These are phyloP conservation scores for Picea abies DNA, from an alignment of 83 land plant genomes.

Conservation along the genomic window DNA sequence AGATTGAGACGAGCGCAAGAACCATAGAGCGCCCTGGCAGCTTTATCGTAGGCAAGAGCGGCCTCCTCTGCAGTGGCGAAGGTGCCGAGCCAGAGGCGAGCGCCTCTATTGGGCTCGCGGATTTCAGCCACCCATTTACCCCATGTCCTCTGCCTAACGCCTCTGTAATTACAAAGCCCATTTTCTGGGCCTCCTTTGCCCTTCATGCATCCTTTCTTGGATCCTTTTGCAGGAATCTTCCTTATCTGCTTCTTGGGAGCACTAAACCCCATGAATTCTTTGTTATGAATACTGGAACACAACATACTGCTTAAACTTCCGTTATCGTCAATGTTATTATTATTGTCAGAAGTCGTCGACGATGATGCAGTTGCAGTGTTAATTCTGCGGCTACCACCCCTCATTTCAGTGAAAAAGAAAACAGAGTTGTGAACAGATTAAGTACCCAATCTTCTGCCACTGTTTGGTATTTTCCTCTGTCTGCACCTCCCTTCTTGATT, in stretches of 20 bases:
- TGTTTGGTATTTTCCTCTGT: too few species aligned
- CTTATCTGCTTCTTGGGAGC: not conserved
- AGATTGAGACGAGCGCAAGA: slow-evolving; percentile 34
- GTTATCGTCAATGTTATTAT: too few species aligned
- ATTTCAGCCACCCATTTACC: slow-evolving; percentile 57
- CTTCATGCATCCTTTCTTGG: slow-evolving; percentile 49
- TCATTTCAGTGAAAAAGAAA: too few species aligned
- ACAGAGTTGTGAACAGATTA: too few species aligned
- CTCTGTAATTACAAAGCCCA: slow-evolving; percentile 31
- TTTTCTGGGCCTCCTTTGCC: slow-evolving; percentile 51
- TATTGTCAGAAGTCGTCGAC: too few species aligned
- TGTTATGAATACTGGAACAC: too few species aligned
- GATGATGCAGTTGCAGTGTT: too few species aligned
- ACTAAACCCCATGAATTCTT: too few species aligned
- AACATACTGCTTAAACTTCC: too few species aligned
- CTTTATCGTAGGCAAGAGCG: slow-evolving; percentile 37
- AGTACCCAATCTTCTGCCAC: too few species aligned
- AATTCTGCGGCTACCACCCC: too few species aligned
- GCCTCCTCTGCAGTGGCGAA: slow-evolving; percentile 36
- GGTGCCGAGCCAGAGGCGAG: slow-evolving; percentile 52
- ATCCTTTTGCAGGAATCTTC: slow-evolving; percentile 14
- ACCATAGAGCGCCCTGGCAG: slow-evolving; percentile 30
- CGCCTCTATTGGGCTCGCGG: slow-evolving; percentile 39
- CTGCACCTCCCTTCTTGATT: too few species aligned
- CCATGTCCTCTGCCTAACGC: slow-evolving; percentile 45